Evolutionary conservation across 495 filamentous ascomycete species (phyloP).

Genomic region (Daldinia childiae): DNA sequence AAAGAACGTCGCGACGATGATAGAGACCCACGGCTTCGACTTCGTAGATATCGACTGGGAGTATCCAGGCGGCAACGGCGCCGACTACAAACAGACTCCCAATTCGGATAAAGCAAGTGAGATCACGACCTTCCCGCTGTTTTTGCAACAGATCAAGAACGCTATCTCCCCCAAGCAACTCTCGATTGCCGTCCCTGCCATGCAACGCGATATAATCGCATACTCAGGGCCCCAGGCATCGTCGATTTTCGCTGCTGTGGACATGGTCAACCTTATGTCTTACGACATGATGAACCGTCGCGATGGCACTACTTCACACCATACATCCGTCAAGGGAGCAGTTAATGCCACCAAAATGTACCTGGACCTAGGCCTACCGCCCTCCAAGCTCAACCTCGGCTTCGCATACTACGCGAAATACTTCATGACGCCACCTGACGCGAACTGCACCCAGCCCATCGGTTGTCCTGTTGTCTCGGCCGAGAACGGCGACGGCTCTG

Average conservation of each 20-base stretch:
- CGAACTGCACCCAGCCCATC: slow-evolving; percentile 52
- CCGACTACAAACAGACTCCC: slow-evolving; percentile 61
- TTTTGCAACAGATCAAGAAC: slow-evolving; percentile 63
- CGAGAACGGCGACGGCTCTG: slow-evolving; percentile 66
- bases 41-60: slow-evolving; percentile 74
- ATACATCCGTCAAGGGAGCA: slow-evolving; percentile 60
- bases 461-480: slow-evolving; percentile 64
- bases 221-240: slow-evolving; percentile 63
- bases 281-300: slow-evolving; percentile 75
- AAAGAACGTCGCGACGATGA: slow-evolving; percentile 63
- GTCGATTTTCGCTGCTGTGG: slow-evolving; percentile 63
- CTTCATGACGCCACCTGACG: slow-evolving; percentile 60
- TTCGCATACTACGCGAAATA: slow-evolving; percentile 73
- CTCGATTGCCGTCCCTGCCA: slow-evolving; percentile 68
- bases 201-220: slow-evolving; percentile 66
- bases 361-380: slow-evolving; percentile 58
- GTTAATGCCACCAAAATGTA: slow-evolving; percentile 61
- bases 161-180: slow-evolving; percentile 65
- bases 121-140: slow-evolving; percentile 64
- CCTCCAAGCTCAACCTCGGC: slow-evolving; percentile 69
- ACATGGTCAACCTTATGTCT: slow-evolving; percentile 73
- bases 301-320: slow-evolving; percentile 65
- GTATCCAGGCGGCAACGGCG: slow-evolving; percentile 71
- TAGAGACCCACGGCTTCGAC: slow-evolving; percentile 63
- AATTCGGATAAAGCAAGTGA: slow-evolving; percentile 63